Evolutionary conservation across 2,329 filamentous ascomycete genomes (phyloP), one percentile per base, ranked within the genome.

Genomic region (Sporothrix mexicana): DNA sequence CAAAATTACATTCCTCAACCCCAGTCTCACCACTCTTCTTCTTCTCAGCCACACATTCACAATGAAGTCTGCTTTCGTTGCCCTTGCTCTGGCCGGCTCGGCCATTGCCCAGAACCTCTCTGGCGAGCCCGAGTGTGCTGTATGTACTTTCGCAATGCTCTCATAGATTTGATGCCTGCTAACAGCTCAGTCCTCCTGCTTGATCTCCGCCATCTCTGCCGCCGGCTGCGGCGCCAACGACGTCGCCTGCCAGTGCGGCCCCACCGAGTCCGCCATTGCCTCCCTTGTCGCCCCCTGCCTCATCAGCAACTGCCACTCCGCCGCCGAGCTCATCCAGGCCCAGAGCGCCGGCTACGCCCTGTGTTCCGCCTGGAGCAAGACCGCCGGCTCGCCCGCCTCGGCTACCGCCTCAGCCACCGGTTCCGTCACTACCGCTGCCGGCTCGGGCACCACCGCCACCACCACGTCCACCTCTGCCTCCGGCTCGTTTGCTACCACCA

Each of bases 241-340:
- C 79, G 77, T 80, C 59, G 79, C 77, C 69, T 89, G 87, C 82
- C 85, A 86, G 77, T 88, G 87, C 81, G 86, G 80, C 2, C 75
- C 78, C 7, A 79, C 76, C 0, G 75, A 81, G 75, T 45, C 77
- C 15, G 75, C 72, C 71, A 83, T 83, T 72, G 79, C 73, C 73
- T 72, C 53, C 64, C 69, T 73, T 72, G 79, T 76, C 25, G 78
- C 77, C 0, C 72, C 78, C 5, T 83, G 82, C 74, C 78, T 83
- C 30, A 55, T 82, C 20, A 7, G 45, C 2, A 72, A 72, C 67
- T 84, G 83, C 78, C 59, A 64, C 59, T 49, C 75, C 12, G 67
- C 20, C 69, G 36, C 61, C 3, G 77, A 78, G 7, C 75, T 84
- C 17, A 30, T 72, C 7, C 61, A 75, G 17, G 82, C 81, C 17